Evolutionary conservation across 75 land plant species (phyloP), one percentile per base, ranked within the genome.

Genomic region (Sequoiadendron giganteum): DNA sequence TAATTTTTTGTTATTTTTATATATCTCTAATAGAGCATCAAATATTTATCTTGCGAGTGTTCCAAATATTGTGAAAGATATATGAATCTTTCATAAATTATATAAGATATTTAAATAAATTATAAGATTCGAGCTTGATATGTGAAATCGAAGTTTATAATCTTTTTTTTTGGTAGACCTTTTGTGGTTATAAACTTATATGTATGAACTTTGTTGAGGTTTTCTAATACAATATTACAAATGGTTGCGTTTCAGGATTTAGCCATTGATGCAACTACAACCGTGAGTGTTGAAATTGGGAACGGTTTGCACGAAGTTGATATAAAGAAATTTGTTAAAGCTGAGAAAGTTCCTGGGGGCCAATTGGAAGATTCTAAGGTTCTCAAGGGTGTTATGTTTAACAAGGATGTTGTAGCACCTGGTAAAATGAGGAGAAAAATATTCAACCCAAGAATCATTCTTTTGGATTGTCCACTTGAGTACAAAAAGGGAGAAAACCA

Each of bases 331-430:
- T 97, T 93, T 90, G 91, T 96, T 34, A 97, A 97, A 86, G 93
- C 94, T 87, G 98, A 96, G 91, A 97, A 97, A 90, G 87, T 97
- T 75, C 99, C 99, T 89, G 98, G 99, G 83, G 99, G 99, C 32
- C 97, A 95, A 91, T 88, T 97, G 76, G 99, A 97, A 88, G 98
- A 96, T 86, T 96, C 98, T 5, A 92, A 90, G 82, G 99, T 97
- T 89, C 92, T 97, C 16, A 95, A 89, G 90, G 99, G 99, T 36
- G 99, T 97, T 42, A 97, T 97, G 99, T 75, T 97, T 83, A 97
- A 96, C 90, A 96, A 97, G 88, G 99, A 97, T 93, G 96, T 96
- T 78, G 93, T 97, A 65, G 93, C 98, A 19, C 99, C 98, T 75
- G 96, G 98, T 15, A 97, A 97, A 90, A 97, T 97, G 99, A 94